Evolutionary conservation across 495 filamentous ascomycete genomes (phyloP).

Genomic region (Thermochaetoides thermophila): DNA sequence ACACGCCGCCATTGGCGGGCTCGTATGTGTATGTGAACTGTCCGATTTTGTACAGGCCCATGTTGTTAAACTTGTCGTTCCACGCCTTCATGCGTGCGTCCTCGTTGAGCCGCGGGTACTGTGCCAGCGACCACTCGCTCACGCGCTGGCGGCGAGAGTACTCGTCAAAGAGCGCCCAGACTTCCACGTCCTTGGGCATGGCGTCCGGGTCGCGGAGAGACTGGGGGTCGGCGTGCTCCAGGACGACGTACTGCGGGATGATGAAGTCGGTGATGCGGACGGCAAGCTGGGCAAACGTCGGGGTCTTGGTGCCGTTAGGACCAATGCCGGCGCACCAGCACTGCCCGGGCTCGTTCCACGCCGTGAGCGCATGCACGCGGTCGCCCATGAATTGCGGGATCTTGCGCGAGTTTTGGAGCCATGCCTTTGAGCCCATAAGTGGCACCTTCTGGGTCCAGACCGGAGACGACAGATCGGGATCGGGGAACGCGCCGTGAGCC

Average conservation of each 20-base stretch:
- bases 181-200: slow-evolving; percentile 45
- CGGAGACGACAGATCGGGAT: slow-evolving; percentile 15
- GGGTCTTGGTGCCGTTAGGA: slow-evolving; percentile 8
- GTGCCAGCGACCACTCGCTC: no score
- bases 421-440: slow-evolving; percentile 9
- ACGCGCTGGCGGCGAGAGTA: slow-evolving; percentile 13
- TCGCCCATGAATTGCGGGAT: slow-evolving; percentile 16
- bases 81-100: no score
- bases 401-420: slow-evolving; percentile 10
- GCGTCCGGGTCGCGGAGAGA: slow-evolving; percentile 38
- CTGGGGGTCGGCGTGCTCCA: slow-evolving; percentile 45
- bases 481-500: slow-evolving; percentile 22
- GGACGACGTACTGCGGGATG: slow-evolving; percentile 39
- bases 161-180: slow-evolving; percentile 37
- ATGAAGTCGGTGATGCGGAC: slow-evolving; percentile 33
- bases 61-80: no score
- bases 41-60: slow-evolving; percentile 41
- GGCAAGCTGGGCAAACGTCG: slow-evolving; percentile 27
- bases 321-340: slow-evolving; percentile 47
- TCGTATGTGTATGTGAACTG: slow-evolving; percentile 35
- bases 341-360: slow-evolving; percentile 47
- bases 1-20: slow-evolving; percentile 28
- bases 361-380: slow-evolving; percentile 28
- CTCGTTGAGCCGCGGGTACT: no score
- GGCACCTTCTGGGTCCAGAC: slow-evolving; percentile 10